Evolutionary conservation across 805 yeast genomes (phyloP).

Genomic region (Torulaspora microellipsoides): DNA sequence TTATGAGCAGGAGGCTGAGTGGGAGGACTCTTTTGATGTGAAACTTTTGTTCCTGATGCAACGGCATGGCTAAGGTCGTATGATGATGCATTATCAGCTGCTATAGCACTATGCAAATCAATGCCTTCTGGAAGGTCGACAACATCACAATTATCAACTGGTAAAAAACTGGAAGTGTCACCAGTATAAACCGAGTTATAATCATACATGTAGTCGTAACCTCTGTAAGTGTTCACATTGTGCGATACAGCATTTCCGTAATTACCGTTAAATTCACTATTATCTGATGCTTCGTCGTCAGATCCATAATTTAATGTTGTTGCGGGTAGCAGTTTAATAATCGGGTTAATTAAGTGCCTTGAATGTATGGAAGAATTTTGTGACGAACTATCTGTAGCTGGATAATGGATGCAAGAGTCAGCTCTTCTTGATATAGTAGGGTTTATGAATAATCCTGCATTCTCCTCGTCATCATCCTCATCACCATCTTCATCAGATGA

Average conservation of each 20-base stretch:
- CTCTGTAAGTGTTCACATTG: constrained; percentile 66
- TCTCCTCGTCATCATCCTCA: constrained; percentile 32
- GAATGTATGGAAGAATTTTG: constrained; percentile 17
- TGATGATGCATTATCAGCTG: constrained; percentile 19
- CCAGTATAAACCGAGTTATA: constrained; percentile 70
- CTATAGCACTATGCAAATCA: constrained; percentile 32
- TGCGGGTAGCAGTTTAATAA: constrained; percentile 79
- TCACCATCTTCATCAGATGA: constrained; percentile 20
- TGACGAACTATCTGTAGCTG: constrained; percentile 28
- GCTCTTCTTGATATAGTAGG: constrained; percentile 32
- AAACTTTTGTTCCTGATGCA: constrained; percentile 3
- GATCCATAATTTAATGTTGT: constrained; percentile 78
- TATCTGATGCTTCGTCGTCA: constrained; percentile 52
- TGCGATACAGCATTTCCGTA: constrained; percentile 58
- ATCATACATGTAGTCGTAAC: constrained; percentile 74
- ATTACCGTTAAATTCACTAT: constrained; percentile 36
- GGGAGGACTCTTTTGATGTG: constrained; percentile 1
- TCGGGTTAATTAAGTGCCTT: constrained; percentile 36
- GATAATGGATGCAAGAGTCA: constrained; percentile 24
- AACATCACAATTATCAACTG: constrained; percentile 34
- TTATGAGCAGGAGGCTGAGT: neutral
- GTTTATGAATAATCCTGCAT: constrained; percentile 32
- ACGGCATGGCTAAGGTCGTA: constrained; percentile 16
- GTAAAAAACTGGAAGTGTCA: constrained; percentile 38
- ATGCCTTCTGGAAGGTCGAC: constrained; percentile 36